These are phyloP conservation scores for Allium sativum DNA, from an alignment of 106 monocot genomes.

Conservation along the genomic window DNA sequence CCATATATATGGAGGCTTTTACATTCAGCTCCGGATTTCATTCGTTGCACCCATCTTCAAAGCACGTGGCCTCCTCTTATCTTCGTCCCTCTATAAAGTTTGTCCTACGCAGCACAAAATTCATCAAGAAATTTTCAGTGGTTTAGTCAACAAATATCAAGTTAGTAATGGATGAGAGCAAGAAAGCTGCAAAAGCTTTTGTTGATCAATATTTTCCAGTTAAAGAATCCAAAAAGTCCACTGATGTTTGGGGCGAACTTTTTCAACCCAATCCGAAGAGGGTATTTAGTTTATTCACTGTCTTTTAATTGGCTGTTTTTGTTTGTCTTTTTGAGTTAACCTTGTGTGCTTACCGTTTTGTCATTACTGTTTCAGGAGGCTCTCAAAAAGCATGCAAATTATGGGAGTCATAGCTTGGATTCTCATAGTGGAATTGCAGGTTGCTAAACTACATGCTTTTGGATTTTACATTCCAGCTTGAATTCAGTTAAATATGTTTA, in stretches of 20 bases:
- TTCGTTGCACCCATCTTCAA: background rate
- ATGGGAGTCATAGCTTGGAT: background rate
- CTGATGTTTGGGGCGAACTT: constrained; percentile 3
- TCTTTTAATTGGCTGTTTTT: background rate
- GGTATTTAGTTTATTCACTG: background rate
- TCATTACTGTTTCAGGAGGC: background rate
- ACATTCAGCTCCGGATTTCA: background rate
- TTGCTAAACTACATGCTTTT: background rate
- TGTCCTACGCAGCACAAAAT: too few relatives aligned
- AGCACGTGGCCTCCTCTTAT: constrained; percentile 4
- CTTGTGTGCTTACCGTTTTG: background rate
- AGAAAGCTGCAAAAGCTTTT: constrained; percentile 8
- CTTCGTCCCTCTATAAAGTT: background rate
- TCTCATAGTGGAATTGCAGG: background rate
- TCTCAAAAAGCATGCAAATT: background rate
- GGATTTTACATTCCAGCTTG: background rate
- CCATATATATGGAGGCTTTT: background rate
- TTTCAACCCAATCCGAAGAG: background rate
- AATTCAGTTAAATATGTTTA: background rate
- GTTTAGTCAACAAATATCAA: background rate
- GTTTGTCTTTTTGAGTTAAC: background rate
- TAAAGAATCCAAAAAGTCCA: background rate
- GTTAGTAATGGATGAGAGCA: background rate
- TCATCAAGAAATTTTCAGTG: background rate
- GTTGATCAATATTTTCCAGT: constrained; percentile 11